These are phyloP conservation scores for Pleurotus ostreatus DNA, from an alignment of 768 basidiomycete genomes.

Conservation along the genomic window DNA sequence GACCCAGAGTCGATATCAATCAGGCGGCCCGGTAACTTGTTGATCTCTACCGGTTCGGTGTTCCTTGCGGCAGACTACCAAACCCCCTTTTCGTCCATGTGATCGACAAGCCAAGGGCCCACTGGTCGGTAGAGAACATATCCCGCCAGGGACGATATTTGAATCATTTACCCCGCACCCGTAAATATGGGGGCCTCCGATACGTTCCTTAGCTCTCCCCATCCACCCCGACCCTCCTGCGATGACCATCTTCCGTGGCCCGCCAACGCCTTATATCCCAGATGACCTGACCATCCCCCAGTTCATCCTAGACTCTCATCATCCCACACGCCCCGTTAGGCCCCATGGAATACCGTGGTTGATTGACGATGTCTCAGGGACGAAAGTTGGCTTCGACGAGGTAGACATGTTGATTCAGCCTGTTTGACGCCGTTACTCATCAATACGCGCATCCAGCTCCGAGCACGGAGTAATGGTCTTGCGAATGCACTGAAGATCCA, in stretches of 20 bases:
- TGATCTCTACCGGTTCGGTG: too few relatives aligned
- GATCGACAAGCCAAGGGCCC: background rate
- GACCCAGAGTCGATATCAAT: background rate
- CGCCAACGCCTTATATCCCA: conserved; percentile 37
- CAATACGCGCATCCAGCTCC: background rate
- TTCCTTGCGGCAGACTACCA: background rate
- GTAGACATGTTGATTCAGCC: conserved; percentile 16
- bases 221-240: background rate
- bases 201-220: background rate
- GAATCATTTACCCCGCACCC: background rate
- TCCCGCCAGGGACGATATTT: conserved; percentile 5
- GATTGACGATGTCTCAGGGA: conserved; percentile 47
- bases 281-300: conserved; percentile 50
- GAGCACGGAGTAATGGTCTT: conserved; percentile 25
- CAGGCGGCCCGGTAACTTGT: background rate
- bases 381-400: conserved; percentile 32
- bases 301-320: conserved; percentile 44
- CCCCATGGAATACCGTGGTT: conserved; percentile 35
- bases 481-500: conserved; percentile 28
- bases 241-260: conserved; percentile 4
- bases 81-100: background rate
- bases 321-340: conserved; percentile 36
- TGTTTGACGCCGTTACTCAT: too few relatives aligned
- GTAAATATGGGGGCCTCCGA: background rate
- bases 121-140: conserved; percentile 7